Base-by-base conservation (phyloP, 1,284 basidiomycete species). In the Anthracocystis setariae region DNA sequence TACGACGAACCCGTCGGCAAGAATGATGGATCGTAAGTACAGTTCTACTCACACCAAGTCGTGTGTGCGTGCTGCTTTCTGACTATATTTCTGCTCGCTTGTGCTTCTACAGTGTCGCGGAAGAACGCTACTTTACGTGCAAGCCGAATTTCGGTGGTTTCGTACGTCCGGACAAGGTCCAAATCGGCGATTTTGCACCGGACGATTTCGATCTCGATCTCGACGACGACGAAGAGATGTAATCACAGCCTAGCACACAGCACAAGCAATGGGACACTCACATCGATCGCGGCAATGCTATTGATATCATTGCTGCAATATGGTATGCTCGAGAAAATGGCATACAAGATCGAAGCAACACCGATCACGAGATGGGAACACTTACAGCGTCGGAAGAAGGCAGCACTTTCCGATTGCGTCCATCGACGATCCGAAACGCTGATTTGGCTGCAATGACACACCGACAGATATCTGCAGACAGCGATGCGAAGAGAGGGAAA, bases 1-100 rank as follows among this genome's bases (percentile, higher is more conserved):
- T 92, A 95, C 77, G 96, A 98, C 81, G 96, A 98, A 79, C 95
- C 96, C 1, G 87, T 93, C 12, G 94, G 95, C 12, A 97, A 94
- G 85, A 94, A 95, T 71, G 91, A 98, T 82, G 95, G 95, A 73
- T 89, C 89, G 92, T 94, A 83, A 85, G 92, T 88, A 46, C 15
- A 25, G n/a, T 42, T 9, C 29, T 12, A 12, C 49, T 44, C 9
- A 12, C 3, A 32, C 10, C 27, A 20, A 12, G 4, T 21, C 35
- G 10, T 29, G 8, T 1, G 15, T 20, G 12, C 15, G 13, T 32
- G 8, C 45, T 8, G 15, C 18, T 7, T 37, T 12, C 48, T 45
- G 37, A 40, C 20, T 18, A 8, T 13, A 3, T 3, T 21, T 15
- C 23, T 9, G 1, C 5, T 43, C 40, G 13, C 13, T 45, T 46